These are phyloP conservation scores for Ceratocystiopsis brevicomis DNA, from an alignment of 2,329 filamentous ascomycete species.

Conservation along the genomic window DNA sequence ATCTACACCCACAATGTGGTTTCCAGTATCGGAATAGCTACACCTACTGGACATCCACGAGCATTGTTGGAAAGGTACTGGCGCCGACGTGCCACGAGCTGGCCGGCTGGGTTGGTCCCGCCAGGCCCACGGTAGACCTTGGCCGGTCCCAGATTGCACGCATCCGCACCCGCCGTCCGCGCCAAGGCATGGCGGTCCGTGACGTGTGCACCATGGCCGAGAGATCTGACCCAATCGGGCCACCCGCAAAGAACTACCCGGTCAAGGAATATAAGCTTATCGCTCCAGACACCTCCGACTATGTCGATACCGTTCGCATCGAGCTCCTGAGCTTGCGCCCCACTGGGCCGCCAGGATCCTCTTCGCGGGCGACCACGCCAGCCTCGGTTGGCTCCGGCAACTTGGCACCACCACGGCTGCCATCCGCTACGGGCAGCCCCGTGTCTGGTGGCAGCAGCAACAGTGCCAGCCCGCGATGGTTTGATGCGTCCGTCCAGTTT, in stretches of 20 bases:
- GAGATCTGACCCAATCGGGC: constrained; percentile 50
- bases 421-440: constrained; percentile 1
- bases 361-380: constrained; percentile 1
- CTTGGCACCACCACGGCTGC: neutral
- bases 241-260: constrained; percentile 40
- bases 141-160: constrained; percentile 50
- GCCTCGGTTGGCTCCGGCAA: constrained; percentile 1
- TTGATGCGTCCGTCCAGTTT: constrained; percentile 43
- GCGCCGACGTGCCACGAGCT: constrained; percentile 52
- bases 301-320: constrained; percentile 47
- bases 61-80: constrained; percentile 58
- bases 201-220: constrained; percentile 48
- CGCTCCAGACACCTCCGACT: constrained; percentile 40
- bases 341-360: neutral
- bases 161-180: constrained; percentile 40
- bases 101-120: constrained; percentile 58
- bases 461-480: constrained; percentile 21
- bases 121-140: constrained; percentile 47
- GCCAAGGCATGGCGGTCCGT: constrained; percentile 32
- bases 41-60: constrained; percentile 57
- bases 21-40: constrained; percentile 59
- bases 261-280: constrained; percentile 49
- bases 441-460: neutral
- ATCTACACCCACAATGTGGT: constrained; percentile 48
- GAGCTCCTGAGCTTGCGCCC: constrained; percentile 43